A percentile compares a stretch with the other conserved stretches of the same genome.
Evolutionary conservation across 2,329 filamentous ascomycete species (phyloP).

Genomic region (Epichloe coenophiala): DNA sequence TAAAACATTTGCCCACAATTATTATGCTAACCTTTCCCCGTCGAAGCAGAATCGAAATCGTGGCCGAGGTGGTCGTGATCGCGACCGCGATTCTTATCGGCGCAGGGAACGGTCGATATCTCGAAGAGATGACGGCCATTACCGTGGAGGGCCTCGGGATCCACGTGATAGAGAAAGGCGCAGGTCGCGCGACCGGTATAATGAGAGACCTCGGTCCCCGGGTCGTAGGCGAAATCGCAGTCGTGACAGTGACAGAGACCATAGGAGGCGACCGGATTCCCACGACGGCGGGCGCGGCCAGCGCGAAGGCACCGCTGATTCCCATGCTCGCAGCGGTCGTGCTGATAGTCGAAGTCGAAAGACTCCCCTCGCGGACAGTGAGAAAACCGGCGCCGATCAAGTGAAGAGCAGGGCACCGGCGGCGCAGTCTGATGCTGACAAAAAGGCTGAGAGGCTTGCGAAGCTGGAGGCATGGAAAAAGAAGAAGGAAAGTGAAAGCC

Average conservation of each 20-base stretch:
- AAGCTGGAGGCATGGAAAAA: slow-evolving; percentile 88
- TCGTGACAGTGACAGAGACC: slow-evolving; percentile 50
- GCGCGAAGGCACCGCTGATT: slow-evolving; percentile 60
- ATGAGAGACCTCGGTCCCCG: slow-evolving; percentile 44
- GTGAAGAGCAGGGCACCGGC: slow-evolving; percentile 40
- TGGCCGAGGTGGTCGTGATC: slow-evolving; percentile 32
- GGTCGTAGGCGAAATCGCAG: slow-evolving; percentile 47
- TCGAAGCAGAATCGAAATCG: slow-evolving; percentile 42
- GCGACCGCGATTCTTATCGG: slow-evolving; percentile 44
- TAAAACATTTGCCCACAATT: slow-evolving; percentile 9
- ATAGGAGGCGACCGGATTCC: slow-evolving; percentile 62
- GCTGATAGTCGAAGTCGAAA: slow-evolving; percentile 46
- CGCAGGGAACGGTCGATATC: slow-evolving; percentile 59
- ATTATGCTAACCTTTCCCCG: slow-evolving; percentile 24
- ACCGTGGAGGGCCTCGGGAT: slow-evolving; percentile 48
- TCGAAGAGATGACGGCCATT: slow-evolving; percentile 51
- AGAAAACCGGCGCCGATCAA: slow-evolving; percentile 38
- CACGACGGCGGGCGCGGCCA: slow-evolving; percentile 50
- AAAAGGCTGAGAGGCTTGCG: slow-evolving; percentile 63
- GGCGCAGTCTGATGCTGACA: slow-evolving; percentile 53
- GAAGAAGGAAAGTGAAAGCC: slow-evolving; percentile 65
- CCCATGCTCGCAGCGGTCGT: slow-evolving; percentile 50
- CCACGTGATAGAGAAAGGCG: slow-evolving; percentile 42
- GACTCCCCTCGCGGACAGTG: slow-evolving; percentile 35
- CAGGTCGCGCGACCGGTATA: slow-evolving; percentile 47